Conservation (phyloP, 768 basidiomycete species). For the Brasilioporus rufonigricans region DNA sequence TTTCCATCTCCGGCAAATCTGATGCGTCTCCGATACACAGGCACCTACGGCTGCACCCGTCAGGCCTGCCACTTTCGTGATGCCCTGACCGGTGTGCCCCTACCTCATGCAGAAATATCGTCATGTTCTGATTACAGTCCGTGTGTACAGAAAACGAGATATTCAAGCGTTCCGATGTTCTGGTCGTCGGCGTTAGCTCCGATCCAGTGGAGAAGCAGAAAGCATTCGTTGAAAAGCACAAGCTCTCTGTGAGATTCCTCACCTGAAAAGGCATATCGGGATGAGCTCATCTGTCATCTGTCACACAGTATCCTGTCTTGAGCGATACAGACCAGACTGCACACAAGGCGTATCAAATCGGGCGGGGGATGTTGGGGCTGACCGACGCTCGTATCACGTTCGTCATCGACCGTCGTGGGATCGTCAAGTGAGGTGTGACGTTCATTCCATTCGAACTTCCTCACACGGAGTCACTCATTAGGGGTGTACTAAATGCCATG, state of each 20-base stretch:
- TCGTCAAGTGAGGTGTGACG: slow-evolving; percentile 49
- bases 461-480: slow-evolving; percentile 21
- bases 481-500: slow-evolving; percentile 58
- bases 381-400: slow-evolving; percentile 67
- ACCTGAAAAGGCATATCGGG: not conserved
- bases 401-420: slow-evolving; percentile 69
- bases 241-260: slow-evolving; percentile 52
- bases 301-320: slow-evolving; percentile 74
- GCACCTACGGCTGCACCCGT: slow-evolving; percentile 75
- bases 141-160: slow-evolving; percentile 53
- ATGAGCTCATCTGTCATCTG: not conserved
- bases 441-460: not conserved
- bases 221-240: slow-evolving; percentile 67
- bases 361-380: slow-evolving; percentile 66
- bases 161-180: slow-evolving; percentile 62
- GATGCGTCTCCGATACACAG: slow-evolving; percentile 32
- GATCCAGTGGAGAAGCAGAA: slow-evolving; percentile 75
- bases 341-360: slow-evolving; percentile 63
- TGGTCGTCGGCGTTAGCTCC: slow-evolving; percentile 71
- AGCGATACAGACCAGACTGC: slow-evolving; percentile 66
- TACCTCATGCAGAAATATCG: not conserved
- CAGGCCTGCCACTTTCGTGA: slow-evolving; percentile 84
- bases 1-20: not conserved
- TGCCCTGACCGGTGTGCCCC: slow-evolving; percentile 59
- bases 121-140: not conserved